Conservation (phyloP, 139 green algal species). For the Micractinium conductrix region DNA sequence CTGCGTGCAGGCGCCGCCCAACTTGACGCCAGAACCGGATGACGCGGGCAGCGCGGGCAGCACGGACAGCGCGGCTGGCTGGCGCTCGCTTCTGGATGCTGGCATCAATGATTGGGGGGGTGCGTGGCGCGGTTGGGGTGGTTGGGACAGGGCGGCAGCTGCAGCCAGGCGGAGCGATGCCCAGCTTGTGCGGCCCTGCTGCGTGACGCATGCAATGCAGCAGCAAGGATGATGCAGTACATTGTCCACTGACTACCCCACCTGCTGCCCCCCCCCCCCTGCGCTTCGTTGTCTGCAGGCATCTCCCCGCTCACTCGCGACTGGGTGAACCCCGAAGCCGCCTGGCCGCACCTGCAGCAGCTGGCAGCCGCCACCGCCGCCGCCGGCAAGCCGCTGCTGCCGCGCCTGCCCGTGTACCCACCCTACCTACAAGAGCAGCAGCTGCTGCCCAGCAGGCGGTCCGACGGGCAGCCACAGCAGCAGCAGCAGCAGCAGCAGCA, state of each 20-base stretch:
- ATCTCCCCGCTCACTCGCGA: slow-evolving; percentile 86
- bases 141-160: too few relatives aligned
- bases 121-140: too few relatives aligned
- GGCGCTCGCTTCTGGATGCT: slow-evolving; percentile 72
- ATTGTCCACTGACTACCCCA: too few relatives aligned
- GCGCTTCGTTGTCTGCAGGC: slow-evolving; percentile 29
- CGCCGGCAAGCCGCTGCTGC: slow-evolving; percentile 74
- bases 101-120: slow-evolving; percentile 91
- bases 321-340: slow-evolving; percentile 84
- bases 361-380: slow-evolving; percentile 70
- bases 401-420: slow-evolving; percentile 83
- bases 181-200: too few relatives aligned
- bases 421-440: slow-evolving; percentile 47
- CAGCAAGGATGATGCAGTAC: too few relatives aligned
- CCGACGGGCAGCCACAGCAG: background rate
- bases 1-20: slow-evolving; percentile 86
- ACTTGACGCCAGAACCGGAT: slow-evolving; percentile 71
- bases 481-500: background rate
- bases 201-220: too few relatives aligned
- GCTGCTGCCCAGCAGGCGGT: slow-evolving; percentile 13
- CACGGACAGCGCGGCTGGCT: slow-evolving; percentile 32
- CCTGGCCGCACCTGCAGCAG: slow-evolving; percentile 79
- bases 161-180: too few relatives aligned
- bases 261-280: too few relatives aligned
- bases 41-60: slow-evolving; percentile 16